Evolutionary conservation across 306 rosid genomes (phyloP), one percentile per base, ranked within the genome.

Genomic region (Pachyrhizus erosus): DNA sequence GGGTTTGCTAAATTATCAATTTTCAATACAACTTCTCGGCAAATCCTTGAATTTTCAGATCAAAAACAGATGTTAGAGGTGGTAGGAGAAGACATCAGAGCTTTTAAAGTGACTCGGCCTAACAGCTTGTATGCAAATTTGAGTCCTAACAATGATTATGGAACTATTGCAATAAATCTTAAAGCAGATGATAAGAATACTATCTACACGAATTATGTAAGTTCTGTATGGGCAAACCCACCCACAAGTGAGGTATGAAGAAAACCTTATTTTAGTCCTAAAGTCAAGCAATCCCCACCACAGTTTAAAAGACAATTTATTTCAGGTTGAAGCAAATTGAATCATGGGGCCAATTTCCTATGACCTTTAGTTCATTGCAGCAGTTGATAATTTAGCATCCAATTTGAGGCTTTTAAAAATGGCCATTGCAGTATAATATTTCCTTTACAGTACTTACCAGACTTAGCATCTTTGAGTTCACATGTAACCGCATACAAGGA

Each of bases 361-460:
- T 7, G 42, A 3, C 21, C 14, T 70, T 37, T 5, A 60, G 80
- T 42, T 42, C 37, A 60, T 58, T 40, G 60, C 29, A 9, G 6
- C 21, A 78, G 40, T 33, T 48, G 75, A 60, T 48, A 34, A 65
- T 78, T 27, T 33, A 49, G 10, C 75, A 65, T 65, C 52, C 24
- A 33, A 78, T 78, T 34, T 60, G 18, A 61, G 71, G 45, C 4
- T 60, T 58, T 2, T 24, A 10, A 9, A 61, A 26, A 66, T 5
- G 37, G 37, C 11, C 65, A 48, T 26, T 65, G 1, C 8, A 45
- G 58, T 14, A 2, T 12, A 20, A 24, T 23, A 18, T n/a, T 51
- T 17, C 68, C 7, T 67, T 68, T 37, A 23, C 40, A 54, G 20
- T 9, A 68, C 23, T 68, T 78, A 23, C 77, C 54, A 48, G 0